Conservation (phyloP, 805 yeast species). For the Barnettozyma californica region DNA sequence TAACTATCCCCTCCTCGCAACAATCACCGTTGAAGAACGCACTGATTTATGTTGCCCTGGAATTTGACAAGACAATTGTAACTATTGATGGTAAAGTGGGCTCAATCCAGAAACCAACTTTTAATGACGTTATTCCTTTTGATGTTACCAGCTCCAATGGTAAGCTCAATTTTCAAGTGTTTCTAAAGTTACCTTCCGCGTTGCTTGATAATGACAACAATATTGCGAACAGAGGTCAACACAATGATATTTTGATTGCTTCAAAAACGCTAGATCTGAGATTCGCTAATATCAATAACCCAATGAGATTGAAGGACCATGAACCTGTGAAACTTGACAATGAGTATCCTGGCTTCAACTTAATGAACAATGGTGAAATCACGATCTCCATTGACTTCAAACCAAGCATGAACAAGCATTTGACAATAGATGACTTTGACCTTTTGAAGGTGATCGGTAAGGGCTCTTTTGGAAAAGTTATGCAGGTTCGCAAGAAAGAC, state of each 20-base stretch:
- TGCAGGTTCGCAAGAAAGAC: conserved; percentile 96
- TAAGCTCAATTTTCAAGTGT: conserved; percentile 68
- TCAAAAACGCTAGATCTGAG: conserved; percentile 59
- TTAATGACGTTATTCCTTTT: conserved; percentile 86
- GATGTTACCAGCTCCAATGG: conserved; percentile 70
- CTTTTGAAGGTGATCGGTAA: conserved; percentile 93
- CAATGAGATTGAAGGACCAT: conserved; percentile 62
- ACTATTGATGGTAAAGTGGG: conserved; percentile 85
- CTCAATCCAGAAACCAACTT: conserved; percentile 67
- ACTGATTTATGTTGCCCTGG: conserved; percentile 79
- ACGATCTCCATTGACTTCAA: conserved; percentile 65
- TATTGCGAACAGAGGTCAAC: conserved; percentile 5
- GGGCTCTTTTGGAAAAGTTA: conserved; percentile 97
- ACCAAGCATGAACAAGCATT: conserved; percentile 58
- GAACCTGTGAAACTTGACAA: conserved; percentile 41
- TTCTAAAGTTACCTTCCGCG: conserved; percentile 69
- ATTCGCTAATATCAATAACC: conserved; percentile 43
- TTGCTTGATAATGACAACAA: conserved; percentile 25
- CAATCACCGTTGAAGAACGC: conserved; percentile 41
- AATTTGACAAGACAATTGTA: conserved; percentile 91
- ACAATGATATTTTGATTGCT: conserved; percentile 65
- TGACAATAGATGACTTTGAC: conserved; percentile 89
- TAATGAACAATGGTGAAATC: conserved; percentile 39
- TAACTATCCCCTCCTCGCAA: conserved; percentile 46
- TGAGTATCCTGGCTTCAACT: conserved; percentile 21